Conservation (phyloP, 345 rosid genomes). For the Melastoma malabathricum region DNA sequence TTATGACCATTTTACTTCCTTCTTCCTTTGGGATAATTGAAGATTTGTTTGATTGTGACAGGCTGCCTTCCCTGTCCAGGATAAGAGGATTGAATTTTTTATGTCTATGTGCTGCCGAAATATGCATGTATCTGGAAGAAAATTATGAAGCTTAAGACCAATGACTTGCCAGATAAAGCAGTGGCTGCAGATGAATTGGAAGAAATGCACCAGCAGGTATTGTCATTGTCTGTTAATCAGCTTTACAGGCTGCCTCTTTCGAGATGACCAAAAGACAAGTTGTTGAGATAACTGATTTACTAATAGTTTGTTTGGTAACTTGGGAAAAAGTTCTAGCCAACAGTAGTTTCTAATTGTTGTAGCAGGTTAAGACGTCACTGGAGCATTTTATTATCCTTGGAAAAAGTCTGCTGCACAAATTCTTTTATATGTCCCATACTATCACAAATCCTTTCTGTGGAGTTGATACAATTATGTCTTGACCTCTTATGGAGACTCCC, state of each 20-base stretch:
- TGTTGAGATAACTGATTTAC: too few relatives aligned
- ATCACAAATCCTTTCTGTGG: neutral
- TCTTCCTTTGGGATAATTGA: conserved; percentile 10
- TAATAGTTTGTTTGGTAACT: too few relatives aligned
- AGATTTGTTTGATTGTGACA: conserved; percentile 19
- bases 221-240: neutral
- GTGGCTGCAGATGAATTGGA: conserved; percentile 74
- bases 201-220: conserved; percentile 94
- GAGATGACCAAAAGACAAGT: too few relatives aligned
- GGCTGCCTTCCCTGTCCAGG: conserved; percentile 91
- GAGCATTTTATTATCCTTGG: too few relatives aligned
- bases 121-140: conserved; percentile 80
- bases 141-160: conserved; percentile 77
- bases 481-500: neutral
- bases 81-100: conserved; percentile 87
- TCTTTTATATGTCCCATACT: neutral
- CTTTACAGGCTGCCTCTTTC: neutral
- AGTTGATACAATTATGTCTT: neutral
- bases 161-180: conserved; percentile 66
- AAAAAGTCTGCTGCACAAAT: too few relatives aligned
- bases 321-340: too few relatives aligned
- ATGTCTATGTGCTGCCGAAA: conserved; percentile 52
- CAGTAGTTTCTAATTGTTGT: too few relatives aligned
- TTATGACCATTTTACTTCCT: conserved; percentile 3
- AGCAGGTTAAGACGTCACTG: too few relatives aligned